Evolutionary conservation across 257 asterid genomes (phyloP).

Genomic region (Paulownia fortunei): DNA sequence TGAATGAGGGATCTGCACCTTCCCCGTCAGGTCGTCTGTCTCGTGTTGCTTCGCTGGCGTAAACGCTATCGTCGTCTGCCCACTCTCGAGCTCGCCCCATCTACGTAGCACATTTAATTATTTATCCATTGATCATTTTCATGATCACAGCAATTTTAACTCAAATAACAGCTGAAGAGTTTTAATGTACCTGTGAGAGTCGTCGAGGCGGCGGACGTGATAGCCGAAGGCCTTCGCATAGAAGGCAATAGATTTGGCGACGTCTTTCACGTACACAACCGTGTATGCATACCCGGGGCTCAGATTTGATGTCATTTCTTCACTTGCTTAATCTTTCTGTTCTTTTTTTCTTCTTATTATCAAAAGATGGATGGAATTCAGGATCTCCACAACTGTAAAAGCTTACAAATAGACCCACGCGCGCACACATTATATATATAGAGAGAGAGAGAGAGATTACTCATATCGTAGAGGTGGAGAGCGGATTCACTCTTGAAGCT

Average conservation of each 20-base stretch:
- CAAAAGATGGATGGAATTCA: not conserved
- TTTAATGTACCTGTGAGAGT: conserved; percentile 51
- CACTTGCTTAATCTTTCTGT: not conserved
- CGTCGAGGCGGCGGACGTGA: conserved; percentile 70
- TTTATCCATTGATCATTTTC: not conserved
- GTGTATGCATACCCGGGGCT: conserved; percentile 72
- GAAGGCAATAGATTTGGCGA: conserved; percentile 70
- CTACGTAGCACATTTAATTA: conserved; percentile 31
- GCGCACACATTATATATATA: no score
- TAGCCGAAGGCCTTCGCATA: conserved; percentile 78
- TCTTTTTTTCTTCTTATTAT: not conserved
- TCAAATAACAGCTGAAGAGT: no score
- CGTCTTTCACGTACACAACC: conserved; percentile 75
- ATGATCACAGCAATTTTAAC: no score
- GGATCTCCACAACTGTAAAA: not conserved
- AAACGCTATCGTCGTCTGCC: conserved; percentile 84
- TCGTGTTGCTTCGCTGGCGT: conserved; percentile 83
- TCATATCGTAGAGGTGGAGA: not conserved
- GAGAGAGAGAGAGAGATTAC: not conserved
- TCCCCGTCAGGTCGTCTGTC: conserved; percentile 78
- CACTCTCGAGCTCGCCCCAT: conserved; percentile 93
- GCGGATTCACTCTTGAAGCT: not conserved
- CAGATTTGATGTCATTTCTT: conserved; percentile 52
- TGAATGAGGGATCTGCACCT: conserved; percentile 47
- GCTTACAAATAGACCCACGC: no score